phyloP scores from a whole-genome alignment of 2,329 filamentous ascomycete genomes.

The Dactylellina cionopaga region DNA sequence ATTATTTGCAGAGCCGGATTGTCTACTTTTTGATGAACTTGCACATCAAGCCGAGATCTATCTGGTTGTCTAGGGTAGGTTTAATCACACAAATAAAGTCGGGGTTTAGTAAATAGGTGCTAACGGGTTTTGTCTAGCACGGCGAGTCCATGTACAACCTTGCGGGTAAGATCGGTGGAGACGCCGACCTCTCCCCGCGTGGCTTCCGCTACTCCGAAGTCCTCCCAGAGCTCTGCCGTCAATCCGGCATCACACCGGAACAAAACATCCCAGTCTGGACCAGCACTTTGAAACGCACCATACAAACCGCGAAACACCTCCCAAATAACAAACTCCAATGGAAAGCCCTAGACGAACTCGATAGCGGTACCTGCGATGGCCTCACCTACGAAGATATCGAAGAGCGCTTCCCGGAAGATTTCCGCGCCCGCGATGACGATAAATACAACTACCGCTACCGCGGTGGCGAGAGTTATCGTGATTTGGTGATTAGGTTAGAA shows the following conservation, averaged over 20 bases:
- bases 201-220: constrained; percentile 87
- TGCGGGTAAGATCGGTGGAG: constrained; percentile 88
- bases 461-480: constrained; percentile 92
- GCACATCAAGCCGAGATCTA: constrained; percentile 93
- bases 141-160: constrained; percentile 95
- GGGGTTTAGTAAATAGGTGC: neutral
- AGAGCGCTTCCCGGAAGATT: constrained; percentile 89
- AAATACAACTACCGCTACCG: constrained; percentile 99
- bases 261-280: constrained; percentile 76
- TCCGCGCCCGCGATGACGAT: constrained; percentile 92
- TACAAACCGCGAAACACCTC: constrained; percentile 86
- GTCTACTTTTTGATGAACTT: constrained; percentile 99
- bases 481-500: constrained; percentile 96
- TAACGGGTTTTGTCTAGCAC: constrained; percentile 69
- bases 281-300: constrained; percentile 82
- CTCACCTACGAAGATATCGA: constrained; percentile 97
- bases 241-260: constrained; percentile 51
- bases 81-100: neutral
- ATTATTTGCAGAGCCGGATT: constrained; percentile 94
- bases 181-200: constrained; percentile 84
- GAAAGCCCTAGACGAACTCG: constrained; percentile 97
- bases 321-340: constrained; percentile 96
- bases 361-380: constrained; percentile 94
- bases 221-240: constrained; percentile 74
- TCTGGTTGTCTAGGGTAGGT: constrained; percentile 91